A percentile compares a stretch with the other conserved stretches of the same genome.
phyloP scores from a whole-genome alignment of 139 green algal genomes.

The Tetraselmis striata region DNA sequence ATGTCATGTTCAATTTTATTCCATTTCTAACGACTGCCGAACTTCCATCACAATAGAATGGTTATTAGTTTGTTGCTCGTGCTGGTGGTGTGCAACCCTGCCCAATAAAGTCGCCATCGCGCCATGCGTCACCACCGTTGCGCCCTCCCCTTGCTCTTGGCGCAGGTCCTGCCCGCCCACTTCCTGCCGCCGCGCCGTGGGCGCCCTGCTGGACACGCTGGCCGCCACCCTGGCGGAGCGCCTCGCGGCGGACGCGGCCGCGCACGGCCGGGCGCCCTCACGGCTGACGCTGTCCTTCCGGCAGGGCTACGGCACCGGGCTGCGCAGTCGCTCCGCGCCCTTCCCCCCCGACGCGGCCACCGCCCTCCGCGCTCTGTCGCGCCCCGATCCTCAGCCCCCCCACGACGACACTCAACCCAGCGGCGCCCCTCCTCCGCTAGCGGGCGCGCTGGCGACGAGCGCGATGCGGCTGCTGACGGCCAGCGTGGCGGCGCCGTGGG shows the following conservation, averaged over 20 bases:
- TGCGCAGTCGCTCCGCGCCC: not conserved
- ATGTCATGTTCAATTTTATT: no score
- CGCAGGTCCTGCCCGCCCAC: conserved; percentile 27
- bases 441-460: no score
- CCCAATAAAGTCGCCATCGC: no score
- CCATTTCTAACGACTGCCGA: no score
- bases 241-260: conserved; percentile 21
- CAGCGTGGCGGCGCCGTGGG: not conserved
- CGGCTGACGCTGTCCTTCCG: conserved; percentile 37
- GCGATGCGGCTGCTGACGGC: not conserved
- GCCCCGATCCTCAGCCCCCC: not conserved
- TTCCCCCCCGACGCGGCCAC: not conserved
- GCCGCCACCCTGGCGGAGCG: conserved; percentile 29
- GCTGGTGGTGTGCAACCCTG: no score
- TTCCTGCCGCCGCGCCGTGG: conserved; percentile 7
- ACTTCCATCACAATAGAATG: no score
- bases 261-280: conserved; percentile 26
- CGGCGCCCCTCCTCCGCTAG: no score
- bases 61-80: no score
- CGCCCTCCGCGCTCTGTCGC: not conserved
- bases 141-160: no score
- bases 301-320: conserved; percentile 25
- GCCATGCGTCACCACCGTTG: no score
- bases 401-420: not conserved
- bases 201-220: conserved; percentile 21